These are phyloP conservation scores for Wallacemonas sp. DNA, from an alignment of 208 protist genomes.

Conservation along the genomic window DNA sequence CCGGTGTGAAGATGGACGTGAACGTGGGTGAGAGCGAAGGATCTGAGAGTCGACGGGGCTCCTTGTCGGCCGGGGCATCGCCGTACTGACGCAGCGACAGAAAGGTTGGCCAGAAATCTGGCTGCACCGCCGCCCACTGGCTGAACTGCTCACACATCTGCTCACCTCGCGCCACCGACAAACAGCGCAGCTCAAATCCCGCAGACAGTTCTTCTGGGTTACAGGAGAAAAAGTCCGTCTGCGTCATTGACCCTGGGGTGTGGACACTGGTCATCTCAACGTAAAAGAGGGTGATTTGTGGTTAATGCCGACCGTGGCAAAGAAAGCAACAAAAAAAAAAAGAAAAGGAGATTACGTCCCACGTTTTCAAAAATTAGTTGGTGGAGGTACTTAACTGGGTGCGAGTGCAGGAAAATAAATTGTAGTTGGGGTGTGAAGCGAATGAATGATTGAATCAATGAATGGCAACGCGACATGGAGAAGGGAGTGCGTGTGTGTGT, in stretches of 20 bases:
- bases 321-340: conserved; percentile 1
- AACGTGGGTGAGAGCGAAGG: neutral
- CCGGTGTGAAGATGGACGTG: neutral
- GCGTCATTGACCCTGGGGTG: neutral
- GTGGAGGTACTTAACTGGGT: too few relatives aligned
- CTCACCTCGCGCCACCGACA: neutral
- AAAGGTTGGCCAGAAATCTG: neutral
- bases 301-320: neutral
- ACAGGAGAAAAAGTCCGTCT: neutral
- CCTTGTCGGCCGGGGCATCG: neutral
- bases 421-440: too few relatives aligned
- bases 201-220: too few relatives aligned
- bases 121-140: neutral
- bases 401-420: neutral
- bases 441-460: too few relatives aligned
- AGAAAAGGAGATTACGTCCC: neutral
- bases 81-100: neutral
- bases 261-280: neutral
- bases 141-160: neutral
- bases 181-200: neutral
- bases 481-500: too few relatives aligned
- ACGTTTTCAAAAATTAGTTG: too few relatives aligned
- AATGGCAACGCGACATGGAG: too few relatives aligned
- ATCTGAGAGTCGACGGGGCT: neutral
- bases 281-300: neutral